phyloP scores from a whole-genome alignment of 208 protist species.

The Paratrypanosoma confusum region DNA sequence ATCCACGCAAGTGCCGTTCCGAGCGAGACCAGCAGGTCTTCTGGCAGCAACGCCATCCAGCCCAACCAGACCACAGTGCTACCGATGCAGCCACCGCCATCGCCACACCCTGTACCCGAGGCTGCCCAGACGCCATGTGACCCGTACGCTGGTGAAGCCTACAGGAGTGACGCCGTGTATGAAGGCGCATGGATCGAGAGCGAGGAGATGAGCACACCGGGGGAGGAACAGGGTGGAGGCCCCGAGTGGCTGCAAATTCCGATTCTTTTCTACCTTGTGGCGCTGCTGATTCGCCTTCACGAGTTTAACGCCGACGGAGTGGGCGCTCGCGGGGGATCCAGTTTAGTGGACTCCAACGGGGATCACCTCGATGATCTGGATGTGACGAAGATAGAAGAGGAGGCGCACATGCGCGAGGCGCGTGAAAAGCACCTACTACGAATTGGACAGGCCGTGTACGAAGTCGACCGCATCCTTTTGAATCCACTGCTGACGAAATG shows the following conservation, averaged over 20 bases:
- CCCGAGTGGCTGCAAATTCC: slow-evolving; percentile 58
- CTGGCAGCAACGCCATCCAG: no score
- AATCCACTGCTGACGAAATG: slow-evolving; percentile 11
- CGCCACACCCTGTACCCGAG: no score
- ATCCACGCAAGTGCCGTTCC: no score
- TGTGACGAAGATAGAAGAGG: not conserved
- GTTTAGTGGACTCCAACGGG: slow-evolving; percentile 10
- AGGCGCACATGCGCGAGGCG: not conserved
- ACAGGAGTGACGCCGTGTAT: no score
- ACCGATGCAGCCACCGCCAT: no score
- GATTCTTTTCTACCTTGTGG: slow-evolving; percentile 50
- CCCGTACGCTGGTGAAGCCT: no score
- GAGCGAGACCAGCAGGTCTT: no score
- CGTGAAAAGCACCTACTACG: not conserved
- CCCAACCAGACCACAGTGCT: no score
- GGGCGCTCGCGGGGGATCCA: slow-evolving; percentile 11
- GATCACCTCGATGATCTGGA: slow-evolving; percentile 1
- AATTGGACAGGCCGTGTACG: slow-evolving; percentile 1
- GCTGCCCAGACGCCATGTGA: no score
- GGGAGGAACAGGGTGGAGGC: no score
- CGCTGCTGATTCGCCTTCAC: slow-evolving; percentile 46
- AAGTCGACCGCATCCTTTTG: slow-evolving; percentile 4
- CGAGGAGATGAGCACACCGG: no score
- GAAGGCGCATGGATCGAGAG: no score
- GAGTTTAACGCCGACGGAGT: slow-evolving; percentile 20